Conservation (phyloP, 1,284 basidiomycete species). For the Chondrostereum purpureum region DNA sequence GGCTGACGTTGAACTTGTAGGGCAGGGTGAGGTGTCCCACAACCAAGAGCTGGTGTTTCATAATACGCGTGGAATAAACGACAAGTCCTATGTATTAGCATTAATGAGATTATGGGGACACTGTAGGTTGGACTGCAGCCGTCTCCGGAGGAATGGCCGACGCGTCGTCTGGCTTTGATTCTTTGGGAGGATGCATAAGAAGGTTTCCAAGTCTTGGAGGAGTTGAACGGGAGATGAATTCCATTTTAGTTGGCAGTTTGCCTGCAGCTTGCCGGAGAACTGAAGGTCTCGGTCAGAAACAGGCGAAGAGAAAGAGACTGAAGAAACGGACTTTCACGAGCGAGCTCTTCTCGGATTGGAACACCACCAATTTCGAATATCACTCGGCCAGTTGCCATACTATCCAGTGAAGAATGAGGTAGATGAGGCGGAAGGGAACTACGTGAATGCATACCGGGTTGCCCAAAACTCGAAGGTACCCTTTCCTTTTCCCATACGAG, state of each 20-base stretch:
- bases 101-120: too few relatives aligned
- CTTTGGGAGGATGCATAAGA: constrained; percentile 41
- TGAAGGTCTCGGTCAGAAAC: constrained; percentile 23
- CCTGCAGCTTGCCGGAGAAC: constrained; percentile 86
- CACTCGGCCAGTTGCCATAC: constrained; percentile 87
- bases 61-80: too few relatives aligned
- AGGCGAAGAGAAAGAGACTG: constrained; percentile 7
- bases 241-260: constrained; percentile 85
- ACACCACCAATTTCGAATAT: constrained; percentile 93
- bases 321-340: constrained; percentile 73
- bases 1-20: too few relatives aligned
- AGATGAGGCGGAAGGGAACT: not conserved
- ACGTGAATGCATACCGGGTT: constrained; percentile 56
- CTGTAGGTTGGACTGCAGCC: not conserved
- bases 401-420: constrained; percentile 23
- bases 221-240: constrained; percentile 73
- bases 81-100: too few relatives aligned
- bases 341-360: constrained; percentile 88
- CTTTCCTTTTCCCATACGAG: constrained; percentile 99
- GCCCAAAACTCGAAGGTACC: constrained; percentile 98
- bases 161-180: constrained; percentile 7
- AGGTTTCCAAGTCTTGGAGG: constrained; percentile 78
- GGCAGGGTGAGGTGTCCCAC: too few relatives aligned
- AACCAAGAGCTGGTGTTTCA: too few relatives aligned
- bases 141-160: not conserved